Conservation (phyloP, 805 yeast species). For the Metschnikowia bowlesiae region DNA sequence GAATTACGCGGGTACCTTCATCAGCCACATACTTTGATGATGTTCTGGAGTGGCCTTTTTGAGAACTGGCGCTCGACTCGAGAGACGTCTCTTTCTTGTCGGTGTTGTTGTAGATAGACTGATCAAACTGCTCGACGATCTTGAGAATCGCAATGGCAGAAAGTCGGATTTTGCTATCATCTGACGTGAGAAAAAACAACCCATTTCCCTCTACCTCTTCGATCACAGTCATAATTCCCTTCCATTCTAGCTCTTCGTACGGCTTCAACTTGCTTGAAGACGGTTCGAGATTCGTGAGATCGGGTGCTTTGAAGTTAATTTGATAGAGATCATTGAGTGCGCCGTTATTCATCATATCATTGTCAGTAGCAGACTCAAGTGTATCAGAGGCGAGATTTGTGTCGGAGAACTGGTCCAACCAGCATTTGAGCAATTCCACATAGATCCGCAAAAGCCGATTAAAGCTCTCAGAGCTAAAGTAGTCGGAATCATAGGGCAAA, state of each 20-base stretch:
- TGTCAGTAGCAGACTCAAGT: conserved; percentile 23
- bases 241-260: conserved; percentile 68
- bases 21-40: conserved; percentile 76
- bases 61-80: conserved; percentile 17
- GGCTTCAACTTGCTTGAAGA: conserved; percentile 21
- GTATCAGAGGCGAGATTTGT: conserved; percentile 20
- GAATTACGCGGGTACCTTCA: conserved; percentile 69
- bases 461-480: conserved; percentile 58
- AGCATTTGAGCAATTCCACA: conserved; percentile 72
- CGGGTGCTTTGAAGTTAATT: conserved; percentile 41
- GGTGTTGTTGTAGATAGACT: conserved; percentile 58
- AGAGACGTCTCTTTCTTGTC: conserved; percentile 21
- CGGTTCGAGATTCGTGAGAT: conserved; percentile 19
- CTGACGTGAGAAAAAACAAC: conserved; percentile 83
- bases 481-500: conserved; percentile 50
- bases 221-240: conserved; percentile 73
- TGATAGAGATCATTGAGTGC: conserved; percentile 41
- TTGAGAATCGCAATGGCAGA: conserved; percentile 71
- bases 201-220: conserved; percentile 98
- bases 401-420: conserved; percentile 64
- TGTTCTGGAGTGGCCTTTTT: conserved; percentile 45
- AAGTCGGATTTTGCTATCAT: conserved; percentile 70
- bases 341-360: conserved; percentile 34
- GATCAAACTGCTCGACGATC: conserved; percentile 83
- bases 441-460: conserved; percentile 61